Evolutionary conservation across 1,284 basidiomycete species (phyloP).

Genomic region (Jaminaea rosea): DNA sequence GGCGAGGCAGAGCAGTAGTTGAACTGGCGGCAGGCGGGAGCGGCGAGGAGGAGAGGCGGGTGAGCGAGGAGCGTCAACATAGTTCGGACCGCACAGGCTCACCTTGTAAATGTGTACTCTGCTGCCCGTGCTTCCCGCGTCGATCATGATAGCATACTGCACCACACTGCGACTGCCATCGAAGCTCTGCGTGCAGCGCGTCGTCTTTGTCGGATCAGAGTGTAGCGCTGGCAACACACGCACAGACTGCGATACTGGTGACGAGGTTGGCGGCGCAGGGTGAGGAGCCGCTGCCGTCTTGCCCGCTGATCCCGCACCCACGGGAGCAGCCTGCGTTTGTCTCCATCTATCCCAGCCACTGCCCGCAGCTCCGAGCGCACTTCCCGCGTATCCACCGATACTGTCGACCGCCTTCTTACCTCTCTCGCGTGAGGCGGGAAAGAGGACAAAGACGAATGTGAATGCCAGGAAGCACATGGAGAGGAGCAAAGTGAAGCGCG

Average conservation of each 20-base stretch:
- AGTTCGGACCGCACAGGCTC: too few relatives aligned
- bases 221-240: slow-evolving; percentile 25
- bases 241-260: slow-evolving; percentile 11
- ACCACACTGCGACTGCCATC: slow-evolving; percentile 31
- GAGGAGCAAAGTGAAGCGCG: neutral
- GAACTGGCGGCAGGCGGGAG: slow-evolving; percentile 18
- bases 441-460: neutral
- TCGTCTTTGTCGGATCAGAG: slow-evolving; percentile 34
- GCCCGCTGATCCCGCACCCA: neutral
- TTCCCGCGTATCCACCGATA: neutral
- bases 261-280: slow-evolving; percentile 11
- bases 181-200: slow-evolving; percentile 23
- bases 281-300: neutral
- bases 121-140: slow-evolving; percentile 93
- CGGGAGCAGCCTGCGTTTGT: neutral
- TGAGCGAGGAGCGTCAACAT: neutral
- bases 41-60: neutral
- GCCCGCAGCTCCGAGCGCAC: slow-evolving; percentile 1
- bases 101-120: slow-evolving; percentile 98
- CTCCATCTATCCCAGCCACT: neutral
- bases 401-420: neutral
- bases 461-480: neutral
- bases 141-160: slow-evolving; percentile 93
- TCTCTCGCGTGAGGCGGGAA: neutral
- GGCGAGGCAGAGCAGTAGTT: slow-evolving; percentile 52